A percentile compares a stretch with the other conserved stretches of the same genome.
Conservation (phyloP, 176 grass and related monocot species). For the Chloris gayana region DNA sequence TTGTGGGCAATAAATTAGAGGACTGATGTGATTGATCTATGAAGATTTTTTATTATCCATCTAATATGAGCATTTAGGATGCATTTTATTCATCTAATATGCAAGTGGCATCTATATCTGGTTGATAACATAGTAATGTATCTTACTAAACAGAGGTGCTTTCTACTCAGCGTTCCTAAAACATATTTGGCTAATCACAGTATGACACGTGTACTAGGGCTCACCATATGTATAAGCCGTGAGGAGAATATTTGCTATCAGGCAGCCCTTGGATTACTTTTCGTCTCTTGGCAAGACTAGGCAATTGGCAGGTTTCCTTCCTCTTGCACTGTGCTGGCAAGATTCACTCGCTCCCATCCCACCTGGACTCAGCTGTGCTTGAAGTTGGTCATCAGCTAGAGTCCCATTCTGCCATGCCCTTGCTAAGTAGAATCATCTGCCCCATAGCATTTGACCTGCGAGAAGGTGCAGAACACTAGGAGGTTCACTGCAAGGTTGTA, state of each 20-base stretch:
- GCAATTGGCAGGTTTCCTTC: no score
- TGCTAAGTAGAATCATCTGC: not conserved
- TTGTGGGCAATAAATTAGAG: not conserved
- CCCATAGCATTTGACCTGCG: not conserved
- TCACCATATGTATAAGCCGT: not conserved
- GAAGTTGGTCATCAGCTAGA: not conserved
- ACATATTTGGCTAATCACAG: not conserved
- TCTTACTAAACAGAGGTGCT: not conserved
- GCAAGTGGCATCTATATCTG: not conserved
- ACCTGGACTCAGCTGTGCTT: not conserved
- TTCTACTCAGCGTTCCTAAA: not conserved
- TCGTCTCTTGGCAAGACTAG: no score
- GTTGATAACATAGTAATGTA: not conserved
- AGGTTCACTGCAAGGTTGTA: not conserved
- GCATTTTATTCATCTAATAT: not conserved
- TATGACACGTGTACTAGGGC: not conserved
- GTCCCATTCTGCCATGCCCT: not conserved
- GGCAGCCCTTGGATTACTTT: not conserved
- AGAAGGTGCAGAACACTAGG: not conserved
- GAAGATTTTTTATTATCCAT: not conserved
- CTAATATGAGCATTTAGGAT: not conserved
- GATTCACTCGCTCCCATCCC: no score
- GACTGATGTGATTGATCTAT: constrained; percentile 10
- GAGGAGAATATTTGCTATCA: not conserved
- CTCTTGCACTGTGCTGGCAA: no score